These are phyloP conservation scores for Debaryomyces hansenii DNA, from an alignment of 805 yeast genomes.

Conservation along the genomic window DNA sequence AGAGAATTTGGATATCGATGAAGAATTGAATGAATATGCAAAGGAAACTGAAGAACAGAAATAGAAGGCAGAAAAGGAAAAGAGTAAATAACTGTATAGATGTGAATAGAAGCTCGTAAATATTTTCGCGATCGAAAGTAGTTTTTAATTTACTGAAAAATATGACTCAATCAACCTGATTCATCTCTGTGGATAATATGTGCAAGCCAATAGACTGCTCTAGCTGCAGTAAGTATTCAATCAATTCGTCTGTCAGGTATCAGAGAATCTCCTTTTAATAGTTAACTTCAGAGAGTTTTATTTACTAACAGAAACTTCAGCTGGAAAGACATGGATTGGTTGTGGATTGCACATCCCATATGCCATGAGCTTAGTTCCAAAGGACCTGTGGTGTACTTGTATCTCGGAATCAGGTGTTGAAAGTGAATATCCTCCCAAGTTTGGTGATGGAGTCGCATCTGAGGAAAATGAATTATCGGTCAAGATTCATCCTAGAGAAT, in stretches of 20 bases:
- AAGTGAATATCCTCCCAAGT: constrained; percentile 24
- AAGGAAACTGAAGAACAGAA: constrained; percentile 6
- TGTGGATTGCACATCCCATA: constrained; percentile 45
- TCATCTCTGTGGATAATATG: too few species aligned
- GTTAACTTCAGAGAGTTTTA: not conserved
- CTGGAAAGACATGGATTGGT: constrained; percentile 38
- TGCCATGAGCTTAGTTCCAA: constrained; percentile 36
- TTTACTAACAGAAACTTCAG: constrained; percentile 3
- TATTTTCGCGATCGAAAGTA: too few species aligned
- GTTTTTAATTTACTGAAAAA: too few species aligned
- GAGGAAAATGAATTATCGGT: not conserved
- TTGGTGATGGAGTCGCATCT: constrained; percentile 18
- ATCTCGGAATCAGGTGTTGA: constrained; percentile 16
- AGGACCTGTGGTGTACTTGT: constrained; percentile 36
- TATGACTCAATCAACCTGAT: not conserved
- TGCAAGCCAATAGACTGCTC: too few species aligned
- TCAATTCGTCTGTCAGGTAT: not conserved
- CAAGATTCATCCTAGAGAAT: too few species aligned
- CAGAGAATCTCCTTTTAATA: too few species aligned
- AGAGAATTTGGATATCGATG: constrained; percentile 65
- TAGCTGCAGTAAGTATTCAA: too few species aligned
- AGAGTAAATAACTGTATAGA: not conserved
- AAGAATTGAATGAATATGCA: constrained; percentile 15
- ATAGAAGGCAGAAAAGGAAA: not conserved
- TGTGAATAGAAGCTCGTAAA: too few species aligned